Conservation (phyloP, 208 protist species). For the Leishmania amazonensis region DNA sequence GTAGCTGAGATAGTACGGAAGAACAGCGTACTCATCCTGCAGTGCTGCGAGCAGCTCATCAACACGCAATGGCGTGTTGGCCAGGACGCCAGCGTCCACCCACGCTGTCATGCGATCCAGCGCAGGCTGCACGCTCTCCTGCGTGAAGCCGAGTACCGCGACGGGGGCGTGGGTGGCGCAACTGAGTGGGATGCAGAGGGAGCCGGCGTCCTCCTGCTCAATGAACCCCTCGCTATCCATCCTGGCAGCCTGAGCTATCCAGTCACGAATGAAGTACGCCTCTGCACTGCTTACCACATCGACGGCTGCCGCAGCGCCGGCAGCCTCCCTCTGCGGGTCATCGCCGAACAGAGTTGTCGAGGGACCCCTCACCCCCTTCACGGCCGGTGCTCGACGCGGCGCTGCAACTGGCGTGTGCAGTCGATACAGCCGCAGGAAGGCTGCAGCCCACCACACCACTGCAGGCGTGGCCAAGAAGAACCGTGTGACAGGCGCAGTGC, state of each 20-base stretch:
- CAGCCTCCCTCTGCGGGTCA: neutral
- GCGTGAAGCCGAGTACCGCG: conserved; percentile 32
- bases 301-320: neutral
- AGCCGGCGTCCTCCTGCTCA: conserved; percentile 26
- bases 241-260: conserved; percentile 30
- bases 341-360: neutral
- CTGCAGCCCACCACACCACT: conserved; percentile 42
- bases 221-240: conserved; percentile 29
- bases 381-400: neutral
- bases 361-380: neutral
- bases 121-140: conserved; percentile 21
- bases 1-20: conserved; percentile 54
- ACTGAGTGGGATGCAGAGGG: conserved; percentile 25
- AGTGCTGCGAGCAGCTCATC: conserved; percentile 33
- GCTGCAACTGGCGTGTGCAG: conserved; percentile 16
- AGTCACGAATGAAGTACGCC: conserved; percentile 50
- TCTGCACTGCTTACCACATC: conserved; percentile 42
- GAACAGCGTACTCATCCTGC: conserved; percentile 37
- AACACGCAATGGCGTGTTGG: conserved; percentile 19
- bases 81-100: conserved; percentile 29
- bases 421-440: conserved; percentile 42
- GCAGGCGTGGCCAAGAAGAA: conserved; percentile 51
- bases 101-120: conserved; percentile 28
- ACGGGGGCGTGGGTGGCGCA: conserved; percentile 33
- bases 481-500: conserved; percentile 13